Conservation (phyloP, 208 protist species). For the Cochliopodium minus region DNA sequence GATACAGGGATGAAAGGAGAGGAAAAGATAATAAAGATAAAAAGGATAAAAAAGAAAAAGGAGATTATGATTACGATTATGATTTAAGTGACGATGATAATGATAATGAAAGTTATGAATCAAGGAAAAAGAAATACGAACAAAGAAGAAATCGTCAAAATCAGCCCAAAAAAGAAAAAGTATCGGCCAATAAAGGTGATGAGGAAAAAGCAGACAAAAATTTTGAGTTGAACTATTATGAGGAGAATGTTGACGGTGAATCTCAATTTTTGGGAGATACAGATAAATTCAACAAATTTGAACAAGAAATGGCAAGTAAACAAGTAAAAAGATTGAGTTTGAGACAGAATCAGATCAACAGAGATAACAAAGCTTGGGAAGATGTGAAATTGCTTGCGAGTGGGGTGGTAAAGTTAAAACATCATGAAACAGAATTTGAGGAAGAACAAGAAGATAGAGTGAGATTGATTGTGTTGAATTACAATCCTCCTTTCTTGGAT, state of each 20-base stretch:
- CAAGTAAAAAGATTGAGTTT: not conserved
- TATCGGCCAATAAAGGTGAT: not conserved
- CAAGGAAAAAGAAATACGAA: not conserved
- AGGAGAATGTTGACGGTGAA: not conserved
- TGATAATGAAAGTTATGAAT: not conserved
- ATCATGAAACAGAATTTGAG: conserved; percentile 25
- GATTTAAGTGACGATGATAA: not conserved
- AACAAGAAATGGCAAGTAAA: not conserved
- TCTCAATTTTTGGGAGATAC: not conserved
- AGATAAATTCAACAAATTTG: not conserved
- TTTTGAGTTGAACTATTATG: not conserved
- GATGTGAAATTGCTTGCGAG: not conserved
- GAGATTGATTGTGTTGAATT: conserved; percentile 52
- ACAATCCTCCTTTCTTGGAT: conserved; percentile 63
- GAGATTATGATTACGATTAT: not conserved
- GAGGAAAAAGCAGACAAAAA: not conserved
- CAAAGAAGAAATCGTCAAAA: not conserved
- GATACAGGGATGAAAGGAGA: not conserved
- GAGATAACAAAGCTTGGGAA: conserved; percentile 11
- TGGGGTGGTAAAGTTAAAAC: conserved; percentile 18
- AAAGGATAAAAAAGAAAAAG: not conserved
- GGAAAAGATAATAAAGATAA: not conserved
- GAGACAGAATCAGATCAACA: not conserved
- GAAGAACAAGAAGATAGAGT: conserved; percentile 34
- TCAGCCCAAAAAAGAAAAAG: not conserved